A percentile compares a stretch with the other conserved stretches of the same genome.
These are phyloP conservation scores for Lachancea fermentati DNA, from an alignment of 805 yeast species.

Conservation along the genomic window DNA sequence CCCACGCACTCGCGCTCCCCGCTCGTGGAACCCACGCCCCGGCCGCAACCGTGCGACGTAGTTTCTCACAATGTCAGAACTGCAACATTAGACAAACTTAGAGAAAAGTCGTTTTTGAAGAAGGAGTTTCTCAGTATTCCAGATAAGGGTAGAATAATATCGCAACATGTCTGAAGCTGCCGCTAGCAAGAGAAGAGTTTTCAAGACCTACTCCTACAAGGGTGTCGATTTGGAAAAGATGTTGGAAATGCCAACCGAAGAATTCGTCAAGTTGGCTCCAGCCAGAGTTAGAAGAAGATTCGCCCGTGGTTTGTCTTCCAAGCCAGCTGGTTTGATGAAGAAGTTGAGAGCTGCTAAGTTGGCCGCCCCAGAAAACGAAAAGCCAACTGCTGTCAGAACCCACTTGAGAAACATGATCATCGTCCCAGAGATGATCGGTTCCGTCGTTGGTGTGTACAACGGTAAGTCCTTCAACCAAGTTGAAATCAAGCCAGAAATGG, in stretches of 20 bases:
- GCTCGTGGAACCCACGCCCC: not conserved
- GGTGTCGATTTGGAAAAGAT: slow-evolving; percentile 96
- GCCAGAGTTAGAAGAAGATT: slow-evolving; percentile 99
- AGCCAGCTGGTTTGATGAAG: slow-evolving; percentile 93
- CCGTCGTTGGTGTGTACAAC: slow-evolving; percentile 98
- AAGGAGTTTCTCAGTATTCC: not conserved
- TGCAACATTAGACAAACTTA: not conserved
- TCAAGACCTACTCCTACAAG: slow-evolving; percentile 96
- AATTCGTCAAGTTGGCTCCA: slow-evolving; percentile 91
- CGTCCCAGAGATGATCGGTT: slow-evolving; percentile 99
- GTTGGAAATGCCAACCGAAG: slow-evolving; percentile 91
- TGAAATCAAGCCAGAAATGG: slow-evolving; percentile 99
- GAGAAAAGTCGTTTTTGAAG: not conserved
- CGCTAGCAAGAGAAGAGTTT: slow-evolving; percentile 72
- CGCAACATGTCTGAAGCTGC: slow-evolving; percentile 29
- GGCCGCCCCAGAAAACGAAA: slow-evolving; percentile 85
- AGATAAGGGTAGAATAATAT: slow-evolving; percentile 1
- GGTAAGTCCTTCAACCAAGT: slow-evolving; percentile 99
- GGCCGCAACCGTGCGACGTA: not conserved
- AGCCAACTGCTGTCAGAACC: slow-evolving; percentile 97
- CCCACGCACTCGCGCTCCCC: not conserved
- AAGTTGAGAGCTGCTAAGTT: slow-evolving; percentile 97
- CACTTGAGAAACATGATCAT: slow-evolving; percentile 98
- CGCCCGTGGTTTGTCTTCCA: slow-evolving; percentile 92
- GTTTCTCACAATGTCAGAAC: not conserved